Conservation (phyloP, 306 rosid genomes). For the Cotoneaster glaucophyllus region DNA sequence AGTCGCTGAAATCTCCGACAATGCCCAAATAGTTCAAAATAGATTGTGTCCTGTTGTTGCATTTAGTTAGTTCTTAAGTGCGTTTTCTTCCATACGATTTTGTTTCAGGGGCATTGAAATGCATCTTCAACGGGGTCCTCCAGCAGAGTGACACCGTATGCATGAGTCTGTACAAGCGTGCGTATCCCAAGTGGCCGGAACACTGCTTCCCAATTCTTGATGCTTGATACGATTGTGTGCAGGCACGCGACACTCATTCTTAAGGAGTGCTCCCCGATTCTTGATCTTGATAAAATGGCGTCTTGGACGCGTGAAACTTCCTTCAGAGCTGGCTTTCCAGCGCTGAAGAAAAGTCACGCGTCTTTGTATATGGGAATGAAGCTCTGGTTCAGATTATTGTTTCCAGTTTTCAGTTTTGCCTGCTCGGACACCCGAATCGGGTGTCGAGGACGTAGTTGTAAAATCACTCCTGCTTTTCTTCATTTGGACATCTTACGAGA, state of each 20-base stretch:
- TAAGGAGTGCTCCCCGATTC: constrained; percentile 36
- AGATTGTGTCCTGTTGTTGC: background rate
- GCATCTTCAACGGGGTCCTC: constrained; percentile 70
- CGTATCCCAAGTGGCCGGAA: constrained; percentile 82
- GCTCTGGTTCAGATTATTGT: constrained; percentile 73
- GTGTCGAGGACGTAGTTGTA: background rate
- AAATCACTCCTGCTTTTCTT: background rate
- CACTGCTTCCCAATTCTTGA: constrained; percentile 47
- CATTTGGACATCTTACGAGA: background rate
- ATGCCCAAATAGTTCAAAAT: background rate
- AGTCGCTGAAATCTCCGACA: background rate
- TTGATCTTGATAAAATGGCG: constrained; percentile 33
- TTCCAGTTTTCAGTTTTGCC: constrained; percentile 12
- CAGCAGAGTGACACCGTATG: constrained; percentile 84
- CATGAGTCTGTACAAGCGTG: constrained; percentile 79
- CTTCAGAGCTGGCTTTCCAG: constrained; percentile 1
- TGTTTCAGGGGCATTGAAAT: constrained; percentile 69
- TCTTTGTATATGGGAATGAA: constrained; percentile 63
- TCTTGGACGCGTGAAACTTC: background rate
- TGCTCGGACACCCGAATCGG: background rate
- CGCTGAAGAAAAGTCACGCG: constrained; percentile 29
- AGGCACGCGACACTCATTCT: background rate
- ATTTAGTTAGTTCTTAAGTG: background rate
- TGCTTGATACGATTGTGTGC: constrained; percentile 26
- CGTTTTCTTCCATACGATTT: background rate